Conservation (phyloP, 2,329 filamentous ascomycete genomes). For the Apiospora hydei region DNA sequence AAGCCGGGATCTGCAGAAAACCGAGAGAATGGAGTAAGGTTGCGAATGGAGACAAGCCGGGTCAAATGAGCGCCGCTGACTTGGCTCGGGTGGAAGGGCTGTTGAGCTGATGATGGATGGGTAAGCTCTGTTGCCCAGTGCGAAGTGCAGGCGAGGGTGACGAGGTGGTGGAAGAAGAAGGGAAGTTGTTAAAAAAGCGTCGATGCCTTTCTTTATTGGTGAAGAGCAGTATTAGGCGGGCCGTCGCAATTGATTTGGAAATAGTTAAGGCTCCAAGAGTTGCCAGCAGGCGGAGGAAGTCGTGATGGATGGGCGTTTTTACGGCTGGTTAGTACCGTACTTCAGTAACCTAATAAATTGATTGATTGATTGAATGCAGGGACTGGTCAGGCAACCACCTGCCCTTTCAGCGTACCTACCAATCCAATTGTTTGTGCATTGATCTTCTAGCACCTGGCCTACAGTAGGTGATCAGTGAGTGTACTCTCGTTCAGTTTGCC, state of each 20-base stretch:
- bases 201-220: constrained; percentile 2
- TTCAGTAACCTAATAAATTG: neutral
- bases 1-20: constrained; percentile 6
- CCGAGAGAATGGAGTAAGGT: constrained; percentile 5
- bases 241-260: neutral
- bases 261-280: neutral
- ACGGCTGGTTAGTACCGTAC: neutral
- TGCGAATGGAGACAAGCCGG: constrained; percentile 12
- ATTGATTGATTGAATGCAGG: neutral
- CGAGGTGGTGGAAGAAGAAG: neutral
- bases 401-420: neutral
- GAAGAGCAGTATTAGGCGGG: neutral
- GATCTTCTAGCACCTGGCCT: too few species aligned
- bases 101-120: neutral
- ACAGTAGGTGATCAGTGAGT: too few species aligned
- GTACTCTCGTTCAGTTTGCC: too few species aligned
- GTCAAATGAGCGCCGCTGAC: neutral
- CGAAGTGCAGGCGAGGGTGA: neutral
- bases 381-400: neutral
- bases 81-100: neutral
- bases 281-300: neutral
- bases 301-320: constrained; percentile 3
- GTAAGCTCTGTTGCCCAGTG: neutral
- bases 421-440: neutral
- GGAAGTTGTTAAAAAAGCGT: neutral